Evolutionary conservation across 2,329 filamentous ascomycete genomes (phyloP), one percentile per base, ranked within the genome.

Genomic region (Myriosclerotinia scirpicola): DNA sequence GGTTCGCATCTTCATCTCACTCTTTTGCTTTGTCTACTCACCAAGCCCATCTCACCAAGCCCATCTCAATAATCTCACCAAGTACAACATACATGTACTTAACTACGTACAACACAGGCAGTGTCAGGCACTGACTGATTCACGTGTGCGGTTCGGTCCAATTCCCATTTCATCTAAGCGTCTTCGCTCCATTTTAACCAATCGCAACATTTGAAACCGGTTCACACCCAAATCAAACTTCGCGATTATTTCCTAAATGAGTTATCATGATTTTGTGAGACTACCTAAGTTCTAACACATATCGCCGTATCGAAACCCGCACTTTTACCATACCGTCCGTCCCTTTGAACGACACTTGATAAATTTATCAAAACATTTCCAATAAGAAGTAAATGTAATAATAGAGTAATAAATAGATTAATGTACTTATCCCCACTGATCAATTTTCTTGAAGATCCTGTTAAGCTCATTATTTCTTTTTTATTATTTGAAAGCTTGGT

Each of bases 201-300:
- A 65, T 65, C 62, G 62, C 62, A 65, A 48, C 53, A 58, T 34
- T 14, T 58, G 42, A 56, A 56, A 65, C 62, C 14, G 62, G 62
- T 65, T 65, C 30, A 34, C 40, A 11, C n/a, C 34, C 62, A 65
- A 30, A 58, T 65, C 52, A 59, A 46, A 38, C 22, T 40, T 65
- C 62, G 62, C 62, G 62, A 65, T 65, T 65, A 65, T 65, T 65
- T 46, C 62, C 62, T 12, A 26, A 59, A 48, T 8, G 42, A 38
- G 62, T 65, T 26, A 64, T 48, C n/a, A 15, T 26, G 7, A 7
- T 15, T 58, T 26, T 50, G 48, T 38, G 52, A 48, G 38, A 65
- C 62, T 50, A 48, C 44, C 38, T 54, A 50, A 50, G 7, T 20
- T 50, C 46, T 20, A 40, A 54, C 20, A 34, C 36, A 58, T 63